Percentiles rank a stretch among this genome's conserved stretches.
These are phyloP conservation scores for Amauroascus verrucosus DNA, from an alignment of 2,329 filamentous ascomycete species.

Conservation along the genomic window DNA sequence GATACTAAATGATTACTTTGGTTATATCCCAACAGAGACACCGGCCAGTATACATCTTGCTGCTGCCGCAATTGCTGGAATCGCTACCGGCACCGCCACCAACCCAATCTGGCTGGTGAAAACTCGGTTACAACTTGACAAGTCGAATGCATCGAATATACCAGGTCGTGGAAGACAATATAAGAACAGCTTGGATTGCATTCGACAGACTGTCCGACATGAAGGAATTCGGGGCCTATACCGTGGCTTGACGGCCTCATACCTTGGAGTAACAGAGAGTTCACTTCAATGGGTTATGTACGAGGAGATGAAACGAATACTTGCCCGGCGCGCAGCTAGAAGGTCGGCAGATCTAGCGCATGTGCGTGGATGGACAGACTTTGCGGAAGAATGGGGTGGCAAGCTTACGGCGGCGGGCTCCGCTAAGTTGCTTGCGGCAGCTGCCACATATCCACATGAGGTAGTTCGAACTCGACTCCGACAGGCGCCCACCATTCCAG, in stretches of 20 bases:
- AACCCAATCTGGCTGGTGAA: constrained; percentile 97
- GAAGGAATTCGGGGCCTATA: constrained; percentile 79
- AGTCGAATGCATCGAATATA: constrained; percentile 56
- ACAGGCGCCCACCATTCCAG: constrained; percentile 75
- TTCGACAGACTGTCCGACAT: constrained; percentile 65
- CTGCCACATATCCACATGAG: constrained; percentile 87
- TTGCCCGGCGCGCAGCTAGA: constrained; percentile 54
- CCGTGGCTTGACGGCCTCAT: constrained; percentile 81
- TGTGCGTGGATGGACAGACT: constrained; percentile 51
- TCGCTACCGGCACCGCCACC: constrained; percentile 80
- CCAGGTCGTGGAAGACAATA: constrained; percentile 61
- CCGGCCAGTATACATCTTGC: constrained; percentile 65
- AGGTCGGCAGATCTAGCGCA: constrained; percentile 48
- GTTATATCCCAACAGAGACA: constrained; percentile 32
- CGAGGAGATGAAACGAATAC: constrained; percentile 74
- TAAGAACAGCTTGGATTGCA: constrained; percentile 78
- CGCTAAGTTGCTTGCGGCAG: constrained; percentile 74
- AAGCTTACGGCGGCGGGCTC: constrained; percentile 61
- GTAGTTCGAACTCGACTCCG: constrained; percentile 71
- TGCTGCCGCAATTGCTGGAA: constrained; percentile 65
- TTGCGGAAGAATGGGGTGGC: constrained; percentile 51
- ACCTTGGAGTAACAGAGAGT: constrained; percentile 80
- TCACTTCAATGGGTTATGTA: constrained; percentile 92
- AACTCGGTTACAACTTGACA: constrained; percentile 84
- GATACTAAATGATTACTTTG: constrained; percentile 60